These are phyloP conservation scores for Cutaneotrichosporon mucoides DNA, from an alignment of 1,284 basidiomycete genomes.

Conservation along the genomic window DNA sequence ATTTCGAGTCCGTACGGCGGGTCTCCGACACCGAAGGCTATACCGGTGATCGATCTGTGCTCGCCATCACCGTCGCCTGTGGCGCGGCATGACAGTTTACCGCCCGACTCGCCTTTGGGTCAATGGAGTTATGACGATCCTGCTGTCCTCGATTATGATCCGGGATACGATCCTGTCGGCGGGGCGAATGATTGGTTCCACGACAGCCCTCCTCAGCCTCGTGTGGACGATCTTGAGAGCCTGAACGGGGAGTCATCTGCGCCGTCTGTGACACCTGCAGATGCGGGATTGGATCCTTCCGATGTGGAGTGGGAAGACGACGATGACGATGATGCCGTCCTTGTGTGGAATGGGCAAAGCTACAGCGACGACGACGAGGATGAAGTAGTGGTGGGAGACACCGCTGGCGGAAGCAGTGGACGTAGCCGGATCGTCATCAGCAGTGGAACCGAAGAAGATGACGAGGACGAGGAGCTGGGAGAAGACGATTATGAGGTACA, in stretches of 20 bases:
- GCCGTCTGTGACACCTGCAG: not conserved
- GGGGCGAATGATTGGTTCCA: not conserved
- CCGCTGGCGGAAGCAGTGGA: too few relatives aligned
- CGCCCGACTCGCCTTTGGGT: too few relatives aligned
- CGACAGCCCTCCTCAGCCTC: not conserved
- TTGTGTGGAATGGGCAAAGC: constrained; percentile 16
- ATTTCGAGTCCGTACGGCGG: constrained; percentile 2
- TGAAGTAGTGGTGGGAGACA: not conserved
- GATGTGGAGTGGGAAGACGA: constrained; percentile 18
- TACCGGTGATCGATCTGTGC: constrained; percentile 4
- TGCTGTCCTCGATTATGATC: not conserved
- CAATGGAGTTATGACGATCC: too few relatives aligned
- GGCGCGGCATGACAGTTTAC: too few relatives aligned
- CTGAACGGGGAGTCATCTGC: not conserved
- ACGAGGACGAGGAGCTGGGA: not conserved
- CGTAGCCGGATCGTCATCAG: too few relatives aligned
- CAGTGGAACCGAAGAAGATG: too few relatives aligned
- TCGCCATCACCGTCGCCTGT: not conserved
- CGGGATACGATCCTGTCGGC: not conserved
- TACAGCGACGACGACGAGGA: constrained; percentile 17
- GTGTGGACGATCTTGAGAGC: not conserved
- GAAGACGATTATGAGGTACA: not conserved
- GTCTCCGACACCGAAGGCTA: not conserved
- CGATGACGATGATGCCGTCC: constrained; percentile 14
- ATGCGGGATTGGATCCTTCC: not conserved